Evolutionary conservation across 2,329 filamentous ascomycete species (phyloP), one percentile per base, ranked within the genome.

Genomic region (Fusarium compactum): DNA sequence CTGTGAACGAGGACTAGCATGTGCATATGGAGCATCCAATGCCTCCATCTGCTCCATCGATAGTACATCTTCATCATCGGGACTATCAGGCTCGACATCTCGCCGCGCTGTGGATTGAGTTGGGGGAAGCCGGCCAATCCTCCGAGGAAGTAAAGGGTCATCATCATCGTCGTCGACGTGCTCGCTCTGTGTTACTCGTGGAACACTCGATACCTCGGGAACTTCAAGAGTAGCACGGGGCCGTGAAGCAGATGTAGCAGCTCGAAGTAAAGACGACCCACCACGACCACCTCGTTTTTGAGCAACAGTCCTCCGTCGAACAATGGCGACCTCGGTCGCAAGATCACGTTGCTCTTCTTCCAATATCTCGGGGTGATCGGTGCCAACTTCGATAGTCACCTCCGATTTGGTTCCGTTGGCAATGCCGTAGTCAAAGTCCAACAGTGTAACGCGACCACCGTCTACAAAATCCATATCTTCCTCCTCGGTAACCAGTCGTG

Each of bases 401-500:
- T 91, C 87, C 2, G 79, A 81, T 59, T 84, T 83, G 45, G 80
- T 78, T 6, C 90, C 91, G 76, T 92, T 82, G 7, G 76, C 79
- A 2, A 85, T 73, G 2, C 85, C 82, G 71, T 92, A 92, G 69
- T 91, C 87, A 77, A 95, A 95, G 77, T 95, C 92, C 46, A 95
- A 82, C 11, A 95, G 81, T 12, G 88, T 86, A 45, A 96, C 82
- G 65, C 92, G 87, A 16, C 92, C 92, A 9, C 92, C 92, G 74
- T 95, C 93, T n/a, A 93, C 86, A 69, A 93, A 92, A 74, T 92
- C 88, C 54, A 91, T 86, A 48, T 89, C 89, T 70, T 94, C 92
- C 69, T 93, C 90, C 59, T 93, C 91, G 5, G 88, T 85, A 44
- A 87, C 81, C 10, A 84, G 81, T 62, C 87, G 85, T 1, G 85